Evolutionary conservation across 177 flowering plant species (phyloP), one percentile per base, ranked within the genome.

Genomic region (Tripterygium wilfordii): DNA sequence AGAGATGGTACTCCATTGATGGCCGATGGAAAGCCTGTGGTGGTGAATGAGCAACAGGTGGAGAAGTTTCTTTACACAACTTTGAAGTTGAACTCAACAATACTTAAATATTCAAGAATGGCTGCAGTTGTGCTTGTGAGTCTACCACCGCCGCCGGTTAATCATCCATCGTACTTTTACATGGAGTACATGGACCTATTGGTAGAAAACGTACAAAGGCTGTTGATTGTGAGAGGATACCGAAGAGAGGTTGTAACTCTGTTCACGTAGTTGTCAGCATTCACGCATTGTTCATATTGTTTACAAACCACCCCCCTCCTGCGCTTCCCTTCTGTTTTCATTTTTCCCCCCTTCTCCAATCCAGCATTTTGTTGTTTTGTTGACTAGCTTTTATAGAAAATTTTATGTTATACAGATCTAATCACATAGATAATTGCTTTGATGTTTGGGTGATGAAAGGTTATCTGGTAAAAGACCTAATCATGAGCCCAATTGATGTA

Each of bases 131-230:
- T 90, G 61, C 79, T 90, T 20, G 88, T 90, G 36, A 90, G 97
- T 53, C 67, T 85, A 5, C 98, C 98, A 0, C 89, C 96, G 3
- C 98, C 98, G 0, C 98, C 98, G 0, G 10, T 67, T 25, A 79
- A 64, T 62, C 96, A 90, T 46, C 98, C 98, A 1, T 58, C 95
- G 0, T 90, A 79, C 51, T 90, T 83, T 57, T 90, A 87, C 75
- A 90, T 90, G 97, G 97, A 90, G 56, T 90, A 90, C 57, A 79
- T 90, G 89, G 97, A 90, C 68, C 45, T 87, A 44, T 74, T 88
- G 67, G 95, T 83, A 14, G 96, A 85, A 65, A 88, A 90, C 51
- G 83, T 90, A 22, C 89, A 83, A 0, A 76, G 98, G 76, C 74
- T 90, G 52, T 65, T 88, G 74, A 87, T 90, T 10, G 98, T 88